phyloP scores from a whole-genome alignment of 2,329 filamentous ascomycete genomes.

The Ascochyta clinopodiicola region DNA sequence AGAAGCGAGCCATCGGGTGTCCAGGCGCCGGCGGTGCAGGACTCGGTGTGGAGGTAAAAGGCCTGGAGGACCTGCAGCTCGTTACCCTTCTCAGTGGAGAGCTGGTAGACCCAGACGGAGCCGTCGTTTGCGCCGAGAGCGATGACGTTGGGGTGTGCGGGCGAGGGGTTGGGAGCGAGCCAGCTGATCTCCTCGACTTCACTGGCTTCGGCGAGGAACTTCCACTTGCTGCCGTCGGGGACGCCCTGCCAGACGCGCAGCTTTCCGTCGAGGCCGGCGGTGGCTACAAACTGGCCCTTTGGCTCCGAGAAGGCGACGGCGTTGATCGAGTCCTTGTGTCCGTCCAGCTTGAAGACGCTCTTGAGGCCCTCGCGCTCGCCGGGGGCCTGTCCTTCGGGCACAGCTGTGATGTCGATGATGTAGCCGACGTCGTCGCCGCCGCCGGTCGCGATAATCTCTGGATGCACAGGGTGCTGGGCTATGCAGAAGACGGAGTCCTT shows the following conservation, averaged over 20 bases:
- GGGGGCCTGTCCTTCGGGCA: slow-evolving; percentile 65
- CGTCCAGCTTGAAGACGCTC: slow-evolving; percentile 77
- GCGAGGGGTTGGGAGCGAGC: slow-evolving; percentile 76
- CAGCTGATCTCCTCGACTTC: slow-evolving; percentile 97
- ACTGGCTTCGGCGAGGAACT: slow-evolving; percentile 76
- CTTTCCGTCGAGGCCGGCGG: slow-evolving; percentile 85
- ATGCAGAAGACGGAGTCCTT: slow-evolving; percentile 94
- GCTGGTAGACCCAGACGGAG: slow-evolving; percentile 93
- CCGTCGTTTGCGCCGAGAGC: slow-evolving; percentile 90
- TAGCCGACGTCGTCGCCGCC: slow-evolving; percentile 87
- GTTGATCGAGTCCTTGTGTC: slow-evolving; percentile 91
- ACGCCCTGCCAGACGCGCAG: slow-evolving; percentile 71
- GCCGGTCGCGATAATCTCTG: slow-evolving; percentile 83
- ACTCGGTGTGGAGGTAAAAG: slow-evolving; percentile 86
- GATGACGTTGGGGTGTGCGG: slow-evolving; percentile 76
- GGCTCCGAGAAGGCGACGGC: slow-evolving; percentile 84
- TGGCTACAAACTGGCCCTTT: slow-evolving; percentile 82
- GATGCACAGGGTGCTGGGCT: slow-evolving; percentile 83
- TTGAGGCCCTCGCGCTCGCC: slow-evolving; percentile 65
- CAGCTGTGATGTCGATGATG: slow-evolving; percentile 77
- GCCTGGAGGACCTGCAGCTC: slow-evolving; percentile 84
- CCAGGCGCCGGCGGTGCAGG: slow-evolving; percentile 91
- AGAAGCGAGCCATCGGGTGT: slow-evolving; percentile 85
- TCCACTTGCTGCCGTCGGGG: slow-evolving; percentile 62
- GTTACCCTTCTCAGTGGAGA: slow-evolving; percentile 67